These are phyloP conservation scores for Kwoniella sp. DNA, from an alignment of 768 basidiomycete genomes.

Conservation along the genomic window DNA sequence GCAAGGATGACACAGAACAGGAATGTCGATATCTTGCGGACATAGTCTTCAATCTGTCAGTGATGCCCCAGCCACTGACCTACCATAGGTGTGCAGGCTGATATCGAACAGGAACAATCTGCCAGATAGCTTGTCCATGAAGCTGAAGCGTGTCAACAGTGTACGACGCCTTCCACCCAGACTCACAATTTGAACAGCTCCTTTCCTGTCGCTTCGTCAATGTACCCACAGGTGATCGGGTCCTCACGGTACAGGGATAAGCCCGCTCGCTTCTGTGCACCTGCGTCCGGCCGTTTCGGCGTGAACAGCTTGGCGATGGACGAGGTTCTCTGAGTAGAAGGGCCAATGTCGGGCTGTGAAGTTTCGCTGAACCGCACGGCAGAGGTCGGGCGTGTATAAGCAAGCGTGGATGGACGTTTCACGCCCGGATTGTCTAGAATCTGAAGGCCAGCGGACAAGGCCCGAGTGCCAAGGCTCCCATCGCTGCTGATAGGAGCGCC, in stretches of 20 bases:
- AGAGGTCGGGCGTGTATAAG: background rate
- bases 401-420: background rate
- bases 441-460: background rate
- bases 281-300: background rate
- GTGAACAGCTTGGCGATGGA: slow-evolving; percentile 7
- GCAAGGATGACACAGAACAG: slow-evolving; percentile 14
- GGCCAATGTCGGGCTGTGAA: slow-evolving; percentile 6
- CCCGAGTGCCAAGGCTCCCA: background rate
- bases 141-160: background rate
- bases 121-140: slow-evolving; percentile 4
- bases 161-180: background rate
- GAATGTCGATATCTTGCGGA: slow-evolving; percentile 7
- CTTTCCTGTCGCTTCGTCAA: slow-evolving; percentile 1
- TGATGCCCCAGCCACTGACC: too few species aligned
- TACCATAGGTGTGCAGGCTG: slow-evolving; percentile 4
- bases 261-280: background rate
- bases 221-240: slow-evolving; percentile 11
- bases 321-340: slow-evolving; percentile 4
- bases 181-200: slow-evolving; percentile 4
- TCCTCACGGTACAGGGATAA: slow-evolving; percentile 4
- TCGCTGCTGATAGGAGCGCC: background rate
- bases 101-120: slow-evolving; percentile 8
- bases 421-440: background rate
- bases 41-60: slow-evolving; percentile 2
- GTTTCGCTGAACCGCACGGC: background rate